Conservation (phyloP, 1,284 basidiomycete species). For the Trametes versicolor region DNA sequence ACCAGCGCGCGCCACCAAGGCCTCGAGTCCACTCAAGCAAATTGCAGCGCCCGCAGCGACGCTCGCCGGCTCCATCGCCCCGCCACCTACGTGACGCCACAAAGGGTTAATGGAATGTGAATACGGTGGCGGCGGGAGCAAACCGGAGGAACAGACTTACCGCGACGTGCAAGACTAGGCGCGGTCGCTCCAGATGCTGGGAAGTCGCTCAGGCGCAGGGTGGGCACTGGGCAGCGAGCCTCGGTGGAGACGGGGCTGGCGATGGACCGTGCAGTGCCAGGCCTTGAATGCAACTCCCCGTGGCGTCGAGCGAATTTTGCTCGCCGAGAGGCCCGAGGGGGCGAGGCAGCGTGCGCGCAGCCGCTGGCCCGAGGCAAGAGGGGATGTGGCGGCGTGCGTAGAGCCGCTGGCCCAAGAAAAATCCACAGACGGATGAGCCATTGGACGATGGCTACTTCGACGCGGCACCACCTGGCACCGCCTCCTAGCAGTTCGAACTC, state of each 20-base stretch:
- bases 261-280: background rate
- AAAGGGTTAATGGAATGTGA: background rate
- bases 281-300: background rate
- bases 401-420: background rate
- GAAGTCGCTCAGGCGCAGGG: conserved; percentile 10
- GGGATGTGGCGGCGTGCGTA: too few relatives aligned
- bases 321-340: too few relatives aligned
- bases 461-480: conserved; percentile 10
- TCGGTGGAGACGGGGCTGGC: background rate
- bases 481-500: background rate
- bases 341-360: too few relatives aligned
- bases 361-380: too few relatives aligned
- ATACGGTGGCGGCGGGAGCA: background rate
- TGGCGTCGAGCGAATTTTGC: too few relatives aligned
- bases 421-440: conserved; percentile 8
- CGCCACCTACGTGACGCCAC: background rate
- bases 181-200: background rate
- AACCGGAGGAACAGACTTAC: background rate
- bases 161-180: background rate
- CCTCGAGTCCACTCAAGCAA: too few relatives aligned
- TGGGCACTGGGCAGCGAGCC: conserved; percentile 16
- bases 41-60: too few relatives aligned
- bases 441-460: conserved; percentile 13
- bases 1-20: too few relatives aligned
- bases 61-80: background rate